Evolutionary conservation across 495 filamentous ascomycete genomes (phyloP).

Genomic region (Sordaria brevicollis): DNA sequence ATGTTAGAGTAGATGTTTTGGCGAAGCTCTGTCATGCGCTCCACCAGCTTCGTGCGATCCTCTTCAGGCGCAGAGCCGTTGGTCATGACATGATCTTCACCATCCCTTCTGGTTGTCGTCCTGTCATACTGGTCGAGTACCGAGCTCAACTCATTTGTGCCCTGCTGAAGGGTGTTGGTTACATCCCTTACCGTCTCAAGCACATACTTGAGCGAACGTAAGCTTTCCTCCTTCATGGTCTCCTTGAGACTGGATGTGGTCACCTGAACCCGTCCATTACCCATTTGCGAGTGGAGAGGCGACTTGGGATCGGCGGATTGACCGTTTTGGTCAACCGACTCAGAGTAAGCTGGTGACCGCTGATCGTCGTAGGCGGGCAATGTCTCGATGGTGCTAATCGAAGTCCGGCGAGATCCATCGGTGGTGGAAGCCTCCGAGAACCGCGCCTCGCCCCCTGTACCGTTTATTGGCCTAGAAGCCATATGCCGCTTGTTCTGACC

Average conservation of each 20-base stretch:
- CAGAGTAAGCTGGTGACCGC: conserved; percentile 61
- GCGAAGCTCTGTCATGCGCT: conserved; percentile 57
- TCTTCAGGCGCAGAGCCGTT: conserved; percentile 15
- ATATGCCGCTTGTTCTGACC: conserved; percentile 56
- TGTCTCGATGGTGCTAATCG: conserved; percentile 48
- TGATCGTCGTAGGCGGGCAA: conserved; percentile 74
- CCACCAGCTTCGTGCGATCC: conserved; percentile 33
- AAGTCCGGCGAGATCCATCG: conserved; percentile 28
- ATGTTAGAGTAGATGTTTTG: conserved; percentile 66
- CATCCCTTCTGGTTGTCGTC: conserved; percentile 7
- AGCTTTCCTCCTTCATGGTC: conserved; percentile 76
- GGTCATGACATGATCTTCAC: conserved; percentile 10
- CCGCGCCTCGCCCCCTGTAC: background rate
- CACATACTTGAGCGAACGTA: conserved; percentile 67
- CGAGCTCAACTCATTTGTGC: conserved; percentile 56
- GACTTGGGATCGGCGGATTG: conserved; percentile 6
- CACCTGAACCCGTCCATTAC: conserved; percentile 52
- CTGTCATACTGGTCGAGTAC: conserved; percentile 70
- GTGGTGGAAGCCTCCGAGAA: background rate
- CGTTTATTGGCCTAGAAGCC: conserved; percentile 30
- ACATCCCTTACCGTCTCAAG: conserved; percentile 65
- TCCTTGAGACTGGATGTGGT: conserved; percentile 76
- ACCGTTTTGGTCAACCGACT: conserved; percentile 12
- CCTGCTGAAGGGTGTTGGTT: conserved; percentile 60
- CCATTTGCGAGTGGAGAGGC: conserved; percentile 9